phyloP scores from a whole-genome alignment of 192 early-diverging fungal species.

The Phycomyces nitens region DNA sequence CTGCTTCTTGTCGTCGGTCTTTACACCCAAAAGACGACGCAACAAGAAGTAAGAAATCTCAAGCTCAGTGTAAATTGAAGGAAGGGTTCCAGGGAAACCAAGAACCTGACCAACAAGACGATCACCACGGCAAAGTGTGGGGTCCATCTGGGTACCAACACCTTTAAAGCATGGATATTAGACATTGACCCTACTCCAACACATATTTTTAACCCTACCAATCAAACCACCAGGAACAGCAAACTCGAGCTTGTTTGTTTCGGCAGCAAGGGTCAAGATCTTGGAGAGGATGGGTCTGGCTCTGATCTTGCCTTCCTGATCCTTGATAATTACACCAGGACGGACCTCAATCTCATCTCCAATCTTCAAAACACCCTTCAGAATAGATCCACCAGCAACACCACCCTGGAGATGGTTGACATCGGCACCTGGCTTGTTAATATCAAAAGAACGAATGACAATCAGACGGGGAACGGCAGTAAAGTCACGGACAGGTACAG shows the following conservation, averaged over 20 bases:
- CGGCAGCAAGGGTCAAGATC: conserved; percentile 84
- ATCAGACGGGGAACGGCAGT: conserved; percentile 87
- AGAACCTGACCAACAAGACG: conserved; percentile 95
- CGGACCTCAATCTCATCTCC: conserved; percentile 97
- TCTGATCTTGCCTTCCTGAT: conserved; percentile 74
- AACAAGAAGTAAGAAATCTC: conserved; percentile 98
- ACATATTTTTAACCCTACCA: conserved; percentile 40
- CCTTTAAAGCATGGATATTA: conserved; percentile 24
- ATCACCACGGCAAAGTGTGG: conserved; percentile 93
- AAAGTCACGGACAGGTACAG: conserved; percentile 92
- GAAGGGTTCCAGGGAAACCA: conserved; percentile 86
- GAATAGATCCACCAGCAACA: conserved; percentile 95
- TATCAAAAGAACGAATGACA: conserved; percentile 98
- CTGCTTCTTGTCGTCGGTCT: conserved; percentile 97
- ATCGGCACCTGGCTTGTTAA: conserved; percentile 97
- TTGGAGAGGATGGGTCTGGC: conserved; percentile 87
- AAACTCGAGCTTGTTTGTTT: conserved; percentile 89
- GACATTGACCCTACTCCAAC: too few relatives aligned
- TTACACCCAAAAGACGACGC: conserved; percentile 92
- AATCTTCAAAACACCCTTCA: conserved; percentile 83
- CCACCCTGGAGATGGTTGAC: conserved; percentile 92
- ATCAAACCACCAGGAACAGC: conserved; percentile 99
- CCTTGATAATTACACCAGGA: conserved; percentile 90
- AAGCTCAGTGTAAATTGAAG: conserved; percentile 90
- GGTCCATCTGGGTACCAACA: conserved; percentile 96